phyloP scores from a whole-genome alignment of 805 yeast genomes.

The Zygosaccharomyces bisporus region DNA sequence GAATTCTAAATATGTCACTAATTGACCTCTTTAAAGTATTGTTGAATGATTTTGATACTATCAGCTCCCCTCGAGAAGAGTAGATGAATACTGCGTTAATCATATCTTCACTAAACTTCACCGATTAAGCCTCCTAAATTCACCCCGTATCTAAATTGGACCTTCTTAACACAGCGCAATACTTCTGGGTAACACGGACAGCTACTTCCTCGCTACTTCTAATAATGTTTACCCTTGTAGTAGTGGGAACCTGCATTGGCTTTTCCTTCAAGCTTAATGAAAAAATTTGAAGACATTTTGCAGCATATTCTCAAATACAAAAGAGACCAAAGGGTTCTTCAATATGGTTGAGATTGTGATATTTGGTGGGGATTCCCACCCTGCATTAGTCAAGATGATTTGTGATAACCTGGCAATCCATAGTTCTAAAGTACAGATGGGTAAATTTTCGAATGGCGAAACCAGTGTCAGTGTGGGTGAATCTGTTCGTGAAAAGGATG shows the following conservation, averaged over 20 bases:
- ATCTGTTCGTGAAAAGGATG: conserved; percentile 94
- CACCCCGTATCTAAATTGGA: neutral
- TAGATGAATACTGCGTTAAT: conserved; percentile 78
- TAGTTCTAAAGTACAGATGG: conserved; percentile 60
- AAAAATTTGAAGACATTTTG: neutral
- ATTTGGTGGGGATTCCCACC: conserved; percentile 89
- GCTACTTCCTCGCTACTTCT: neutral
- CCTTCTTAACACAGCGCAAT: neutral
- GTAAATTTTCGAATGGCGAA: conserved; percentile 86
- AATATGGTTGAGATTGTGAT: conserved; percentile 79
- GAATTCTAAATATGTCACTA: conserved; percentile 86
- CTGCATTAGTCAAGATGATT: conserved; percentile 66
- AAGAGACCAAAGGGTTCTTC: conserved; percentile 1
- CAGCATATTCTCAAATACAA: neutral
- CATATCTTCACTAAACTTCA: conserved; percentile 42
- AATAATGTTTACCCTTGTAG: neutral
- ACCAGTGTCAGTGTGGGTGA: conserved; percentile 81
- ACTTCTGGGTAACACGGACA: neutral
- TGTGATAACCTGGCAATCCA: conserved; percentile 75
- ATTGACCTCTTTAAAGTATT: conserved; percentile 76
- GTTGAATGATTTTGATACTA: conserved; percentile 67
- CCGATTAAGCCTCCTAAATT: no score
- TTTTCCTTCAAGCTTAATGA: no score
- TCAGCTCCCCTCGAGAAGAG: conserved; percentile 77
- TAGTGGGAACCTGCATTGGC: no score